Percentiles rank a stretch among this genome's conserved stretches.
These are phyloP conservation scores for Ophiostoma novo-ulmi DNA, from an alignment of 2,329 filamentous ascomycete genomes.

Conservation along the genomic window DNA sequence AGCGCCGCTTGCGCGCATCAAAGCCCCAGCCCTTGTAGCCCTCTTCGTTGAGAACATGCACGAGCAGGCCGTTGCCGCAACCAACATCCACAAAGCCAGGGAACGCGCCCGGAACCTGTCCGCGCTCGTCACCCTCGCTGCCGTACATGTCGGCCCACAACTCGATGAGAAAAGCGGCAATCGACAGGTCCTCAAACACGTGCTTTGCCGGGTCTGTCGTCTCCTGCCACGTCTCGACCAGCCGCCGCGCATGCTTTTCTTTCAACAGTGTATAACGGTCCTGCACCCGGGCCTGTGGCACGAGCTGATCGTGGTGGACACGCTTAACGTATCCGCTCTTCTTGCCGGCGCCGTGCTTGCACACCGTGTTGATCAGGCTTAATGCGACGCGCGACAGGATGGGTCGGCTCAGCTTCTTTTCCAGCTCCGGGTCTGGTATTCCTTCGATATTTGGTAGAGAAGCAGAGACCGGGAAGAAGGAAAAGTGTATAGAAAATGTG, in stretches of 20 bases:
- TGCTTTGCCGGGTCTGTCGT: conserved; percentile 83
- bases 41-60: conserved; percentile 73
- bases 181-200: conserved; percentile 88
- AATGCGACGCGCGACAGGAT: conserved; percentile 60
- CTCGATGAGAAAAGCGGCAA: conserved; percentile 88
- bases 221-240: conserved; percentile 79
- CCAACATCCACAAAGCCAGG: conserved; percentile 94
- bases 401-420: conserved; percentile 36
- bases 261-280: conserved; percentile 79
- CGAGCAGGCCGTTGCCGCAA: conserved; percentile 88
- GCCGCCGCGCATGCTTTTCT: conserved; percentile 63
- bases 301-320: conserved; percentile 74
- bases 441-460: not conserved
- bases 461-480: conserved; percentile 15
- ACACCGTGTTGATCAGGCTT: conserved; percentile 60
- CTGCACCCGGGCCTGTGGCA: conserved; percentile 73
- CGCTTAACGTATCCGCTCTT: conserved; percentile 69
- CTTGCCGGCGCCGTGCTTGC: conserved; percentile 67
- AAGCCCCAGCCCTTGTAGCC: conserved; percentile 86
- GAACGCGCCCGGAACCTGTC: conserved; percentile 43
- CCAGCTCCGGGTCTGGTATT: not conserved
- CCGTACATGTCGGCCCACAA: conserved; percentile 82
- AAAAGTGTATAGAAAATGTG: conserved; percentile 55
- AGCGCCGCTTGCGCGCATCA: conserved; percentile 79
- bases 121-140: not conserved